Conservation (phyloP, 176 grass and related monocot species). For the Carex littledalei region DNA sequence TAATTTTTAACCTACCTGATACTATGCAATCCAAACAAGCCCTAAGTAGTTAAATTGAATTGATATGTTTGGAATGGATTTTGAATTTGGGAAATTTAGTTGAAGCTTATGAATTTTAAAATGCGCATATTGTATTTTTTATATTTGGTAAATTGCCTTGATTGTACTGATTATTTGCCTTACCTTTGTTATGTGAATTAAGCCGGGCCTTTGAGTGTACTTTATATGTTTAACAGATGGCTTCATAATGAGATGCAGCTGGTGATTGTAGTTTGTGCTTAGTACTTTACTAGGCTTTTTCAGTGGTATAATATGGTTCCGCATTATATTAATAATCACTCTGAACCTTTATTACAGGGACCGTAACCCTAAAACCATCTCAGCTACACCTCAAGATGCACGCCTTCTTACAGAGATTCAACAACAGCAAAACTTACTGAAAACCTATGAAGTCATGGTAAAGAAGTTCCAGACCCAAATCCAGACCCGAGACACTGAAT, state of each 20-base stretch:
- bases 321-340: background rate
- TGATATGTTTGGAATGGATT: background rate
- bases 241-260: background rate
- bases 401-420: constrained; percentile 82
- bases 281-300: background rate
- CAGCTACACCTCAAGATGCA: constrained; percentile 76
- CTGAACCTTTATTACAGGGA: constrained; percentile 26
- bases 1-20: background rate
- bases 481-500: constrained; percentile 79
- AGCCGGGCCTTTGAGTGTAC: background rate
- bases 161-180: background rate
- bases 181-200: background rate
- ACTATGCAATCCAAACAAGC: background rate
- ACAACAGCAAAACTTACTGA: constrained; percentile 87
- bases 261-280: background rate
- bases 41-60: background rate
- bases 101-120: background rate
- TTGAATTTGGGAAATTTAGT: background rate
- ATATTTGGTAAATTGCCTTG: background rate
- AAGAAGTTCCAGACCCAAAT: constrained; percentile 99
- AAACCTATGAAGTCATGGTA: constrained; percentile 94
- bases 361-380: constrained; percentile 73
- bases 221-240: background rate
- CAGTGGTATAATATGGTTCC: background rate
- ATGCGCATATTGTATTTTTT: background rate